Evolutionary conservation across 139 green algal species (phyloP).

Genomic region (Chlamydomonas eustigma): DNA sequence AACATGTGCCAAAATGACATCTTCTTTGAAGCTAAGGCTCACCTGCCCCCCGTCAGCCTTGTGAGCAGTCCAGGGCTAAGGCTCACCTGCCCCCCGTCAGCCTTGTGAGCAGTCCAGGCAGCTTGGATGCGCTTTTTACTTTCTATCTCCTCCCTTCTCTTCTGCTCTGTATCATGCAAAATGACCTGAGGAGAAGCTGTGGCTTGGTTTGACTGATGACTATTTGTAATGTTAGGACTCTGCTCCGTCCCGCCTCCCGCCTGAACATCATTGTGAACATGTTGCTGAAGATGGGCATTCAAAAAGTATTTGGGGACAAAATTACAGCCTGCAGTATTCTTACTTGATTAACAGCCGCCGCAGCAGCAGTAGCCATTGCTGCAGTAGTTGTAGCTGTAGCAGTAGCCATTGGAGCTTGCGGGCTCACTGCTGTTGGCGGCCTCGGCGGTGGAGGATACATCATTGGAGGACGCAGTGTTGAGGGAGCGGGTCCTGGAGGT

Average conservation of each 20-base stretch:
- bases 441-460: too few species aligned
- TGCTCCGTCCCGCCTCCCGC: background rate
- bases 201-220: too few species aligned
- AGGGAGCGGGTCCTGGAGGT: too few species aligned
- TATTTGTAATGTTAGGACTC: too few species aligned
- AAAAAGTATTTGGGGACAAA: background rate
- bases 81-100: constrained; percentile 33
- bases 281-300: background rate
- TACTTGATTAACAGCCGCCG: background rate
- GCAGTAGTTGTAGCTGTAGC: too few species aligned
- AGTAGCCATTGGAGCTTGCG: too few species aligned
- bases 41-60: background rate
- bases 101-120: constrained; percentile 62
- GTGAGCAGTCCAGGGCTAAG: background rate
- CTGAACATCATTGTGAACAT: background rate
- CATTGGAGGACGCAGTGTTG: too few species aligned
- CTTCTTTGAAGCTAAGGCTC: background rate
- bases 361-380: too few species aligned
- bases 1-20: background rate
- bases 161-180: background rate
- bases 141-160: background rate
- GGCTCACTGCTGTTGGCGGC: too few species aligned
- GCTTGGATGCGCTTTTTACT: background rate
- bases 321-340: background rate
- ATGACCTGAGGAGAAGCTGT: too few species aligned